Evolutionary conservation across 768 basidiomycete species (phyloP).

Genomic region (Boletus tylopilopsis): DNA sequence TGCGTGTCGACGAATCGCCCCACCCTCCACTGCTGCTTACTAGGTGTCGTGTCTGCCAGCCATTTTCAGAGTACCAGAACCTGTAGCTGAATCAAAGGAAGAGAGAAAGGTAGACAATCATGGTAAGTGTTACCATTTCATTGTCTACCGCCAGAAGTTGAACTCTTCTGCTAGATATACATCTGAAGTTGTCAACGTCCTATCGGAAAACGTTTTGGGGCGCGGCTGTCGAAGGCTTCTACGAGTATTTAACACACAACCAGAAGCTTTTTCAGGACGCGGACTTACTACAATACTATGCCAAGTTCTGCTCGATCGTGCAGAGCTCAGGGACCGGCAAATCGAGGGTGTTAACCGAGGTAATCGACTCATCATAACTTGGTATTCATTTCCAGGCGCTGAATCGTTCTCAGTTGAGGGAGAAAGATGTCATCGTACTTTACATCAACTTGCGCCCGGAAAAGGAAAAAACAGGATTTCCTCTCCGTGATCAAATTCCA

Average conservation of each 20-base stretch:
- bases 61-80: background rate
- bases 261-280: slow-evolving; percentile 1
- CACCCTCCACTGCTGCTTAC: background rate
- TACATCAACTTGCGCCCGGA: slow-evolving; percentile 13
- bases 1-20: background rate
- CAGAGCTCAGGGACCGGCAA: slow-evolving; percentile 16
- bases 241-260: slow-evolving; percentile 15
- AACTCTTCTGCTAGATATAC: background rate
- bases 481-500: slow-evolving; percentile 12
- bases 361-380: background rate
- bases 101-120: no score
- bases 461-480: slow-evolving; percentile 7
- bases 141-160: background rate
- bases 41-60: background rate
- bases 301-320: slow-evolving; percentile 7
- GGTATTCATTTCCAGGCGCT: background rate
- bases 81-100: no score
- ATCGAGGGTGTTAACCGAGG: slow-evolving; percentile 13
- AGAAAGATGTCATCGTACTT: slow-evolving; percentile 12
- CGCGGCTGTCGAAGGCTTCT: slow-evolving; percentile 14
- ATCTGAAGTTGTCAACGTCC: background rate
- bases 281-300: background rate
- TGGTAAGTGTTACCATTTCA: background rate
- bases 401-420: slow-evolving; percentile 1
- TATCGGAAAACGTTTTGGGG: slow-evolving; percentile 1